These are phyloP conservation scores for Wakefieldia striispora DNA, from an alignment of 768 basidiomycete species.

Conservation along the genomic window DNA sequence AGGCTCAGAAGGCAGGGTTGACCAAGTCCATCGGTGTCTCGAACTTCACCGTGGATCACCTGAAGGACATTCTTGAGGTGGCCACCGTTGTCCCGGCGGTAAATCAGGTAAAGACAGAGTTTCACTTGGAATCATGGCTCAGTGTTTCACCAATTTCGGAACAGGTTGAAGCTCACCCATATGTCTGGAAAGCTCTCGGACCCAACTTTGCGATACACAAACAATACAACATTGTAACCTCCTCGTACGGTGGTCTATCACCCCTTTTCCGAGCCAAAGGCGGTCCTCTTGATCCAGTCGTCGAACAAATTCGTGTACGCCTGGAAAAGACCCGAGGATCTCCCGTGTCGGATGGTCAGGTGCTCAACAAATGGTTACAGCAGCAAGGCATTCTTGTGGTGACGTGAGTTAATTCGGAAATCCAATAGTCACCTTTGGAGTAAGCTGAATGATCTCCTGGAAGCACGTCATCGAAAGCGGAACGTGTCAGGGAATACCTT, in stretches of 20 bases:
- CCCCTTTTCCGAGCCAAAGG: conserved; percentile 36
- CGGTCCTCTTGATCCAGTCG: conserved; percentile 39
- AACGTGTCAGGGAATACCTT: conserved; percentile 34
- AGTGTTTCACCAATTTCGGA: background rate
- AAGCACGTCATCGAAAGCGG: conserved; percentile 35
- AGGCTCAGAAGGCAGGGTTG: conserved; percentile 42
- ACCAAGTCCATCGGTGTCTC: conserved; percentile 50
- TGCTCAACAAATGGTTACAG: conserved; percentile 29
- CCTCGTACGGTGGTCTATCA: conserved; percentile 40
- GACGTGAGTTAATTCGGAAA: conserved; percentile 21
- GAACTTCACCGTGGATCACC: conserved; percentile 46
- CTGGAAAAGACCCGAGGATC: conserved; percentile 24
- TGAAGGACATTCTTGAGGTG: conserved; percentile 43
- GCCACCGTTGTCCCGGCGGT: conserved; percentile 48
- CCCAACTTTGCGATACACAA: conserved; percentile 35
- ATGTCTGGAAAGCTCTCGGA: conserved; percentile 43
- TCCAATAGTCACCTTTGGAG: background rate
- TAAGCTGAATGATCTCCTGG: background rate
- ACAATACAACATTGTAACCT: conserved; percentile 37
- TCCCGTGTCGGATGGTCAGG: conserved; percentile 28
- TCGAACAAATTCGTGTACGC: conserved; percentile 34
- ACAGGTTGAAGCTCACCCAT: conserved; percentile 55
- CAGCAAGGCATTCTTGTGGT: conserved; percentile 33
- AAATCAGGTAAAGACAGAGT: conserved; percentile 43
- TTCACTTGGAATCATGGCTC: background rate